A percentile compares a stretch with the other conserved stretches of the same genome.
phyloP scores from a whole-genome alignment of 371 early-diverging fungal genomes.

The Dinochytrium kinnereticum region DNA sequence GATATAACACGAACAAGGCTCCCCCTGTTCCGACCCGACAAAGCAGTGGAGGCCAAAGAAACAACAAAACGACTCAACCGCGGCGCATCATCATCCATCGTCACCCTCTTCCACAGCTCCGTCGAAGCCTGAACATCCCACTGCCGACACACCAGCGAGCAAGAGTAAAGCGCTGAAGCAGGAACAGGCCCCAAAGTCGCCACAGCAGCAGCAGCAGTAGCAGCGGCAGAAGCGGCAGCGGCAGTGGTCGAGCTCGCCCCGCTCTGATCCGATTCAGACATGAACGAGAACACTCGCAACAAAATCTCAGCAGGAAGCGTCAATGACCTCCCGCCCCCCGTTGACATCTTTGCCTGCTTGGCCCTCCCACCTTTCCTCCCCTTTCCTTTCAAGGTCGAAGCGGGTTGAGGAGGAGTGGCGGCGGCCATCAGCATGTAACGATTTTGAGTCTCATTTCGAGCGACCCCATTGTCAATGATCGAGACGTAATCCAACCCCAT shows the following conservation, averaged over 20 bases:
- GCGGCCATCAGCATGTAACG: constrained; percentile 14
- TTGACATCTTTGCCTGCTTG: neutral
- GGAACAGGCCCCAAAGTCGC: neutral
- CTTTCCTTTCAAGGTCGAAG: neutral
- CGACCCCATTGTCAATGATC: constrained; percentile 24
- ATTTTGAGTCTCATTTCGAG: constrained; percentile 14
- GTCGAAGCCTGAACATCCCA: constrained; percentile 35
- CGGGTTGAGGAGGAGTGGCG: neutral
- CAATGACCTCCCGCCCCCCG: neutral
- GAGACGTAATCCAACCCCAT: constrained; percentile 32
- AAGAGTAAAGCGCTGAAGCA: constrained; percentile 22
- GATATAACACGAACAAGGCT: constrained; percentile 31
- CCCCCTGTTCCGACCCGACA: constrained; percentile 27
- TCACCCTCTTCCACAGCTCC: constrained; percentile 33
- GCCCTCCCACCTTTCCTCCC: constrained; percentile 3
- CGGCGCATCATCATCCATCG: constrained; percentile 34
- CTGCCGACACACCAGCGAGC: constrained; percentile 29
- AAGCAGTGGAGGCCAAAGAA: constrained; percentile 21
- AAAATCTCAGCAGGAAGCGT: constrained; percentile 35
- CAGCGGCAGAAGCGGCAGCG: neutral
- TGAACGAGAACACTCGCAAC: constrained; percentile 31
- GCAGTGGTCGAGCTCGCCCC: neutral
- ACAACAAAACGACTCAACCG: constrained; percentile 34
- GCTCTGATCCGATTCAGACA: constrained; percentile 8
- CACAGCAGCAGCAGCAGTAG: neutral